Percentiles rank a stretch among this genome's conserved stretches.
Evolutionary conservation across 2,329 filamentous ascomycete species (phyloP).

Genomic region (Zelopaecilomyces penicillatus): DNA sequence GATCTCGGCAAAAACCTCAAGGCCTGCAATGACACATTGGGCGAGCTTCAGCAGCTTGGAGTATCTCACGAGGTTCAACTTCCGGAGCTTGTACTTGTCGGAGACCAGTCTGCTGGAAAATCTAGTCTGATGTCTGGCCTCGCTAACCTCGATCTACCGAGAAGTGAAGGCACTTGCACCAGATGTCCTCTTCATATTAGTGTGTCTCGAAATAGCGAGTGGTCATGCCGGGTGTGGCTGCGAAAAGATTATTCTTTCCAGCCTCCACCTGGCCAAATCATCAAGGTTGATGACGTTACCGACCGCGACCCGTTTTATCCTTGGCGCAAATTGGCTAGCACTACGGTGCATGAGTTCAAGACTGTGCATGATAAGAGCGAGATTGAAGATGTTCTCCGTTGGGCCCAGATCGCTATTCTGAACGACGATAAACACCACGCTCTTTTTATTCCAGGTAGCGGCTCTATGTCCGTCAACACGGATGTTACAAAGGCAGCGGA

Average conservation of each 20-base stretch:
- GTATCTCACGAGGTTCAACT: slow-evolving; percentile 63
- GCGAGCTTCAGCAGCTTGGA: slow-evolving; percentile 61
- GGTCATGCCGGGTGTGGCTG: slow-evolving; percentile 61
- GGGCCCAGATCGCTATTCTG: slow-evolving; percentile 69
- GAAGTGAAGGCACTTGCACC: slow-evolving; percentile 63
- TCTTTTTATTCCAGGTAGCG: slow-evolving; percentile 46
- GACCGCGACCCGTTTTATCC: slow-evolving; percentile 50
- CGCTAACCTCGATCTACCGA: slow-evolving; percentile 62
- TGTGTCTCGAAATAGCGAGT: slow-evolving; percentile 48
- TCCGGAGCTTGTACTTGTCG: slow-evolving; percentile 74
- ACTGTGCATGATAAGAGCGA: slow-evolving; percentile 51
- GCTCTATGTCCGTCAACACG: slow-evolving; percentile 29
- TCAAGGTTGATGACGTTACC: slow-evolving; percentile 37
- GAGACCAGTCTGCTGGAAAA: slow-evolving; percentile 80
- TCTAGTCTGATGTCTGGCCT: slow-evolving; percentile 60
- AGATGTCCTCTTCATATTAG: slow-evolving; percentile 75
- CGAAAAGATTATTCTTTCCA: slow-evolving; percentile 55
- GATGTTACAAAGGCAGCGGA: slow-evolving; percentile 27
- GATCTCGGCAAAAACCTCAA: slow-evolving; percentile 57
- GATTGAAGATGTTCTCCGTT: slow-evolving; percentile 60
- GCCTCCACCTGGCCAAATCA: slow-evolving; percentile 30
- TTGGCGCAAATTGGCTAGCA: slow-evolving; percentile 47
- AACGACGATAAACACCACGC: slow-evolving; percentile 52
- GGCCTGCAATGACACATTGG: slow-evolving; percentile 56
- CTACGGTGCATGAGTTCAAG: slow-evolving; percentile 50